A percentile compares a stretch with the other conserved stretches of the same genome.
phyloP scores from a whole-genome alignment of 2,329 filamentous ascomycete species.

The Exophiala alcalophila region DNA sequence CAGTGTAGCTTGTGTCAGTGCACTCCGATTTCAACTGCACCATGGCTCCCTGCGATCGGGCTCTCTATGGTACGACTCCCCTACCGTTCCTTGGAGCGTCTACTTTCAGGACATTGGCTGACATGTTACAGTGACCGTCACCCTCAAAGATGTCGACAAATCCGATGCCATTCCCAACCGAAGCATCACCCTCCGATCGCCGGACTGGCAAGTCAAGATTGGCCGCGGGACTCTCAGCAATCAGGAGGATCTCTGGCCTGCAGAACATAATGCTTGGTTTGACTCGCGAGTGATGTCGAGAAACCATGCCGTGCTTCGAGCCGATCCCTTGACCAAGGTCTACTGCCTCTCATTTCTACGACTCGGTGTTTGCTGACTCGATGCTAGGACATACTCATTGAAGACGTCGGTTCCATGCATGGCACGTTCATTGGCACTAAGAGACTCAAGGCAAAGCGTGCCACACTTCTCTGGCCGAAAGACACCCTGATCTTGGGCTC shows the following conservation, averaged over 20 bases:
- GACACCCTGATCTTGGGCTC: conserved; percentile 48
- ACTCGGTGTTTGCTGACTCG: conserved; percentile 10
- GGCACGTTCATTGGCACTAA: conserved; percentile 56
- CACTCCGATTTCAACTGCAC: not conserved
- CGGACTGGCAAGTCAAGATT: conserved; percentile 35
- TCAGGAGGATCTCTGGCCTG: conserved; percentile 35
- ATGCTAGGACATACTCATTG: conserved; percentile 46
- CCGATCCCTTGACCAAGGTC: conserved; percentile 25
- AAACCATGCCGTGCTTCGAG: conserved; percentile 42
- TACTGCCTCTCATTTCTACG: too few relatives aligned
- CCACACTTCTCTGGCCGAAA: conserved; percentile 35
- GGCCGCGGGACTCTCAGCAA: conserved; percentile 44
- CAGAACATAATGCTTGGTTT: conserved; percentile 43
- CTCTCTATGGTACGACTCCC: conserved; percentile 11
- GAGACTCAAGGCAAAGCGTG: conserved; percentile 37
- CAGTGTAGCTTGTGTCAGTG: too few relatives aligned
- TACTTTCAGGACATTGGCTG: not conserved
- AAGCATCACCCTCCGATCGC: conserved; percentile 34
- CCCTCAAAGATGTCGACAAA: conserved; percentile 33
- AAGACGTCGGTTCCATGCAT: conserved; percentile 60
- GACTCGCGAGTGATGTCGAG: conserved; percentile 49
- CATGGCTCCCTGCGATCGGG: conserved; percentile 3
- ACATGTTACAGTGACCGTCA: conserved; percentile 35
- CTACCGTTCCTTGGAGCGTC: not conserved
- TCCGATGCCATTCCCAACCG: conserved; percentile 34